phyloP scores from a whole-genome alignment of 768 basidiomycete species.

The Phylloporus sp. region DNA sequence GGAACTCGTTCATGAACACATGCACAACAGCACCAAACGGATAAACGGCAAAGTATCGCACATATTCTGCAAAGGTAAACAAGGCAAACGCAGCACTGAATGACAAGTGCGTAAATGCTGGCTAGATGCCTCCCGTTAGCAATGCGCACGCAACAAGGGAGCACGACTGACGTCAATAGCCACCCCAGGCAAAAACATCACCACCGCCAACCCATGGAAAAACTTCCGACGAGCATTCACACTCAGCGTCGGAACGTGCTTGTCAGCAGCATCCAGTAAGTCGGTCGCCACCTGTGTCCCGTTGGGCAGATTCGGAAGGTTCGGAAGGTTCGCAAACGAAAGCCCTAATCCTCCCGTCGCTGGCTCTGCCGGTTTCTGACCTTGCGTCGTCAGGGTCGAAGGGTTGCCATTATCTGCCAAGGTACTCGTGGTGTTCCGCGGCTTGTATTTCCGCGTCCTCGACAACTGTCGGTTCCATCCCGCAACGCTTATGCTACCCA shows the following conservation, averaged over 20 bases:
- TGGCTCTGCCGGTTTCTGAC: constrained; percentile 18
- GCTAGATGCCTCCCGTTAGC: constrained; percentile 45
- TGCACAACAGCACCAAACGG: constrained; percentile 92
- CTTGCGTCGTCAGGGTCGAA: constrained; percentile 24
- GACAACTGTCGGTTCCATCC: constrained; percentile 93
- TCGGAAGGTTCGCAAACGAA: constrained; percentile 43
- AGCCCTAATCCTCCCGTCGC: constrained; percentile 29
- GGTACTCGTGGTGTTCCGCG: constrained; percentile 35
- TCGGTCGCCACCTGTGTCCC: constrained; percentile 58
- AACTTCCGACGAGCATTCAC: constrained; percentile 93
- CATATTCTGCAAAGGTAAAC: constrained; percentile 95
- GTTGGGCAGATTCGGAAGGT: constrained; percentile 47
- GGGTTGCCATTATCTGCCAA: constrained; percentile 34
- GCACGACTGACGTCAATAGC: constrained; percentile 73
- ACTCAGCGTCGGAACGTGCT: constrained; percentile 82
- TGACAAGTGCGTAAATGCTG: constrained; percentile 91
- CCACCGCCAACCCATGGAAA: constrained; percentile 92
- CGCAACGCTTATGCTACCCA: constrained; percentile 81
- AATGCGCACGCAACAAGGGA: constrained; percentile 4
- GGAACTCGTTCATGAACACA: constrained; percentile 95
- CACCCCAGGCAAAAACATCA: constrained; percentile 96
- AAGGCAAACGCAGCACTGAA: constrained; percentile 93
- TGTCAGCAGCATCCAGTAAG: constrained; percentile 80
- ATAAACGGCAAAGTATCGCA: constrained; percentile 97
- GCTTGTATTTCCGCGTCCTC: constrained; percentile 63